Evolutionary conservation across 1,139 yeast genomes (phyloP).

Genomic region (Kazachstania sp.): DNA sequence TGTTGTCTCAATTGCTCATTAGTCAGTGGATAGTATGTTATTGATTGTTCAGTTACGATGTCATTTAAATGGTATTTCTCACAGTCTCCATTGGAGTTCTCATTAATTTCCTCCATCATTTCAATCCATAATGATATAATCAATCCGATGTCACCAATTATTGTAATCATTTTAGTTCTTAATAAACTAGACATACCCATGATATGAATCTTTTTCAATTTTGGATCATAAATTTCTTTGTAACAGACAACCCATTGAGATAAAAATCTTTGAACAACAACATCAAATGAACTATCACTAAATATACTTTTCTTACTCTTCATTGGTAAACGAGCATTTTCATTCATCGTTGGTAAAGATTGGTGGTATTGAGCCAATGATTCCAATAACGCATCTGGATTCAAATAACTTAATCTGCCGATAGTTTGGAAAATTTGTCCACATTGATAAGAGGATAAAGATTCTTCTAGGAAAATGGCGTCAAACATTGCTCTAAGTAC

Average conservation of each 20-base stretch:
- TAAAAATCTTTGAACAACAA: slow-evolving; percentile 24
- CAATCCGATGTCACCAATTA: slow-evolving; percentile 32
- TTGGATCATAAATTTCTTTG: slow-evolving; percentile 43
- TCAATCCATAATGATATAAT: slow-evolving; percentile 49
- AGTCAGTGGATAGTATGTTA: slow-evolving; percentile 29
- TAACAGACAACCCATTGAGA: slow-evolving; percentile 31
- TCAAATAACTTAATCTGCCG: slow-evolving; percentile 45
- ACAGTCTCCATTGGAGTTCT: slow-evolving; percentile 49
- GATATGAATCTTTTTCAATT: slow-evolving; percentile 53
- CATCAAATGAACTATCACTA: slow-evolving; percentile 22
- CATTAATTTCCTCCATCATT: slow-evolving; percentile 68
- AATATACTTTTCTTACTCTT: slow-evolving; percentile 19
- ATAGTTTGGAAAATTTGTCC: slow-evolving; percentile 47
- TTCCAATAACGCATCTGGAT: slow-evolving; percentile 41
- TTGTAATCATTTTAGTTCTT: slow-evolving; percentile 30
- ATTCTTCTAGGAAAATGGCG: slow-evolving; percentile 25
- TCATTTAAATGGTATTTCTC: slow-evolving; percentile 54
- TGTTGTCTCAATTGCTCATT: slow-evolving; percentile 54
- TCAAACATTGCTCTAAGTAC: slow-evolving; percentile 22
- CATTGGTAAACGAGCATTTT: slow-evolving; percentile 17
- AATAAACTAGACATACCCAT: slow-evolving; percentile 48
- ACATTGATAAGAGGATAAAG: slow-evolving; percentile 29
- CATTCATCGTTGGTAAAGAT: slow-evolving; percentile 17
- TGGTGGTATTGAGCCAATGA: slow-evolving; percentile 26
- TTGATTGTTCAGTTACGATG: slow-evolving; percentile 28